phyloP scores from a whole-genome alignment of 2,329 filamentous ascomycete species.

The Neopestalotiopsis rosae region DNA sequence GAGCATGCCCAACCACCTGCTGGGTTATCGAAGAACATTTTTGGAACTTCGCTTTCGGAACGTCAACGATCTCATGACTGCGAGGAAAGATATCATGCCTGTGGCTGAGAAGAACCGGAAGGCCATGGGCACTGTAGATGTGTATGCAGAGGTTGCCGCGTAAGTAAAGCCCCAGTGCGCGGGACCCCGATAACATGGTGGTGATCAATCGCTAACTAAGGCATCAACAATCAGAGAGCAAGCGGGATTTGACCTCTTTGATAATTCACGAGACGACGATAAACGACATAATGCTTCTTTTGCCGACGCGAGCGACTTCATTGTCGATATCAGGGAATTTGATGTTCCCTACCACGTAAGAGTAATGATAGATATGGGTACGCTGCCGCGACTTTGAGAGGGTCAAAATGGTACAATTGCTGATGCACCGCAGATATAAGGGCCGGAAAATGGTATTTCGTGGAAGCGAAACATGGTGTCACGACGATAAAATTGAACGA shows the following conservation, averaged over 20 bases:
- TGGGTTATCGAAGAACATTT: constrained; percentile 89
- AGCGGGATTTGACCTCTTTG: constrained; percentile 84
- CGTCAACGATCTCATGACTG: constrained; percentile 83
- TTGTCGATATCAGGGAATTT: constrained; percentile 98
- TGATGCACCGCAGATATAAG: constrained; percentile 70
- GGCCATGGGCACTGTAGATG: constrained; percentile 95
- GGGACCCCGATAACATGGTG: background rate
- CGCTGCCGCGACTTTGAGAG: background rate
- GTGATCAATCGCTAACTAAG: constrained; percentile 20
- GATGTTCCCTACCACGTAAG: constrained; percentile 99
- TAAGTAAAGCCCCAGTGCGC: constrained; percentile 47
- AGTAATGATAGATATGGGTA: constrained; percentile 94
- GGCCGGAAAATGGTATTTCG: constrained; percentile 95
- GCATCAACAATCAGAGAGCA: constrained; percentile 31
- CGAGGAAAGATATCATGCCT: constrained; percentile 82
- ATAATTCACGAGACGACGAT: constrained; percentile 82
- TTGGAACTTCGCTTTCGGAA: constrained; percentile 88
- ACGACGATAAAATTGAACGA: constrained; percentile 85
- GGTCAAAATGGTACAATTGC: background rate
- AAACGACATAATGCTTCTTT: constrained; percentile 76
- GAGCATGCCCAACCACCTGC: constrained; percentile 91
- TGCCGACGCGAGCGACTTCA: constrained; percentile 92
- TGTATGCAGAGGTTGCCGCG: constrained; percentile 95
- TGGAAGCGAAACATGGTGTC: constrained; percentile 90
- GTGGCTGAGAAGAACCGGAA: constrained; percentile 97